Base-by-base conservation (phyloP, 345 rosid species). In the Cardamine resedifolia region DNA sequence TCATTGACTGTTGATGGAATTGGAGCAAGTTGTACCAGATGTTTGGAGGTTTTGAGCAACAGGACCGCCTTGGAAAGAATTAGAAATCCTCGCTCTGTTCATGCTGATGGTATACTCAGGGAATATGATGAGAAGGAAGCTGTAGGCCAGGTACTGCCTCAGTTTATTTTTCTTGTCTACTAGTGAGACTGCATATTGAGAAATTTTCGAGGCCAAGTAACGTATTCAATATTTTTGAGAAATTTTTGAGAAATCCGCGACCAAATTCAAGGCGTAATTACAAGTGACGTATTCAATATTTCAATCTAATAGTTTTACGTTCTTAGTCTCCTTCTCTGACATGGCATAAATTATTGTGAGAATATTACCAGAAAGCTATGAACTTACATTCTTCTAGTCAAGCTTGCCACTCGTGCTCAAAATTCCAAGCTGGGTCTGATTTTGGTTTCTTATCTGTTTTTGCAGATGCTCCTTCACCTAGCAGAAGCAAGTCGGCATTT, bases 1-100 rank as follows among this genome's bases (percentile, higher is more conserved):
- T 95, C 99, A 16, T 76, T 95, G 85, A 87, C 99, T 36, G 96
- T 95, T 27, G 92, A 87, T 77, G 99, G 99, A 72, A 86, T 95
- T 72, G 97, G 93, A 63, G 97, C 96, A 23, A 95, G 97, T 77
- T 95, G 91, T 82, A 76, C 97, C 56, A 88, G 90, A 74, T 95
- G 96, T 83, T 74, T 95, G 78, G 97, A 86, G 78, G 79, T 85
- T 77, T 81, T 95, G 68, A 88, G 64, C 80, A 81, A 81, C 75
- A 90, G 85, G 71, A 80, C 87, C 53, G 72, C 83, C 69, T 64
- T 76, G 45, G 89, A 95, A 62, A 87, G 96, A 73, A 81, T 88
- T 74, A 88, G 99, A 85, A 85, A 91, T 69, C 99, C 99, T 20
- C 87, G 99, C 71, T 96, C 93, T 70, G 87, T 86, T 76, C 88